phyloP scores from a whole-genome alignment of 1,139 yeast species.

The Waltiozyma sp. region DNA sequence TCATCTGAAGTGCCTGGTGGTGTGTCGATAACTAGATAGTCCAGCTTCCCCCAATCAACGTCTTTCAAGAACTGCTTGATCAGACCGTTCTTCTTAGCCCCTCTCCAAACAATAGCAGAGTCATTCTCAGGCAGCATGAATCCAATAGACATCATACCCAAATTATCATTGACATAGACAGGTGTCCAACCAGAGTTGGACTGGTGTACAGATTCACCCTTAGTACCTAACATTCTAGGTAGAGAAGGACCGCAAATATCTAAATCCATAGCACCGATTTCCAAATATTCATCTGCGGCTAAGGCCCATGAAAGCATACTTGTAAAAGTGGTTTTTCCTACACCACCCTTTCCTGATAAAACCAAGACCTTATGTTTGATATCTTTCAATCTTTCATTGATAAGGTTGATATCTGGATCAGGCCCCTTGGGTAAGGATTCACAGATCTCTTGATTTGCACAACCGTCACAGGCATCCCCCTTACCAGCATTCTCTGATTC shows the following conservation, averaged over 20 bases:
- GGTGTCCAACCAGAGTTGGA: conserved; percentile 96
- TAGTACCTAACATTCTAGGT: conserved; percentile 91
- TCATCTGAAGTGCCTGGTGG: conserved; percentile 99
- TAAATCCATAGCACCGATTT: conserved; percentile 93
- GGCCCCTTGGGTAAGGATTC: conserved; percentile 88
- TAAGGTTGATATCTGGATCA: conserved; percentile 84
- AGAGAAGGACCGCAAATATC: conserved; percentile 97
- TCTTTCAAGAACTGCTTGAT: conserved; percentile 91
- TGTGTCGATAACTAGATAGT: conserved; percentile 85
- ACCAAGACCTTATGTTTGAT: conserved; percentile 81
- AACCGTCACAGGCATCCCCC: conserved; percentile 88
- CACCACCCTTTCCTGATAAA: conserved; percentile 95
- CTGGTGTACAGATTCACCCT: conserved; percentile 76
- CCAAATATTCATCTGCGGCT: conserved; percentile 77
- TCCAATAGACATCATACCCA: conserved; percentile 93
- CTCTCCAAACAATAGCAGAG: conserved; percentile 95
- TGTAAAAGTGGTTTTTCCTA: conserved; percentile 93
- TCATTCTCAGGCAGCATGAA: conserved; percentile 92
- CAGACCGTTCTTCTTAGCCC: conserved; percentile 85
- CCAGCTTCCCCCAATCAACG: conserved; percentile 92
- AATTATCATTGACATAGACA: conserved; percentile 86
- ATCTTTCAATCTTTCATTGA: conserved; percentile 51
- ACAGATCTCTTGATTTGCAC: conserved; percentile 89
- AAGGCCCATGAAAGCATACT: conserved; percentile 94
- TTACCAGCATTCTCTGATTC: conserved; percentile 90